Conservation (phyloP, 1,139 yeast genomes). For the Zygosaccharomyces pseudobailii region DNA sequence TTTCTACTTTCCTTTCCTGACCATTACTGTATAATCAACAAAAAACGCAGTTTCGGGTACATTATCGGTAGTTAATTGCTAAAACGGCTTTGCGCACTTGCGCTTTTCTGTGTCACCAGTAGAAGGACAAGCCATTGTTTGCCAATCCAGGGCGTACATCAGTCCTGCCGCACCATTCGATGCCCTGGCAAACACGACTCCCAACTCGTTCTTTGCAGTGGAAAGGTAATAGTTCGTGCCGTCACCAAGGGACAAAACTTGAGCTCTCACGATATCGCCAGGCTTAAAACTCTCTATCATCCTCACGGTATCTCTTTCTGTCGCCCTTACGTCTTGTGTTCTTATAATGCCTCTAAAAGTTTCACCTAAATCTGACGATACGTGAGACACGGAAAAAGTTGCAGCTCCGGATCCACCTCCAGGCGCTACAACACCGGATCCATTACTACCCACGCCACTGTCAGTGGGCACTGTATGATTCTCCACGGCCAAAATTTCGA, state of each 20-base stretch:
- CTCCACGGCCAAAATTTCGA: slow-evolving; percentile 80
- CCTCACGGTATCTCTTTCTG: slow-evolving; percentile 84
- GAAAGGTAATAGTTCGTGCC: slow-evolving; percentile 85
- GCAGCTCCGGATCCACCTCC: slow-evolving; percentile 60
- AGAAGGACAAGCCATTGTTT: slow-evolving; percentile 78
- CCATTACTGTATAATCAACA: not conserved
- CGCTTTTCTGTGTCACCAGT: slow-evolving; percentile 75
- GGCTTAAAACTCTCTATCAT: slow-evolving; percentile 78
- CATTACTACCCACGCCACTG: slow-evolving; percentile 63
- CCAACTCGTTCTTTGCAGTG: slow-evolving; percentile 87
- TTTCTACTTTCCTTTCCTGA: not conserved
- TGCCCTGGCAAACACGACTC: slow-evolving; percentile 83
- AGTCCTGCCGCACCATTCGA: slow-evolving; percentile 67
- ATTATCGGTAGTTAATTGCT: slow-evolving; percentile 19
- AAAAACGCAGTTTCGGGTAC: not conserved
- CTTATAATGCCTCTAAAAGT: slow-evolving; percentile 87
- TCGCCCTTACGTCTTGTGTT: slow-evolving; percentile 82
- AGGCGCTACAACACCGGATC: slow-evolving; percentile 40
- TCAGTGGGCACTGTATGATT: slow-evolving; percentile 49
- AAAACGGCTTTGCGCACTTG: slow-evolving; percentile 90
- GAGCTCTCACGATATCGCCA: slow-evolving; percentile 87
- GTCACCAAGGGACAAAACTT: slow-evolving; percentile 82
- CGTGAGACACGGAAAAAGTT: slow-evolving; percentile 42
- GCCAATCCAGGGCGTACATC: slow-evolving; percentile 95
- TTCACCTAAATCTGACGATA: slow-evolving; percentile 74